Percentiles rank a stretch among this genome's conserved stretches.
Conservation (phyloP, 495 filamentous ascomycete genomes). For the Aspergillus saccharolyticus region DNA sequence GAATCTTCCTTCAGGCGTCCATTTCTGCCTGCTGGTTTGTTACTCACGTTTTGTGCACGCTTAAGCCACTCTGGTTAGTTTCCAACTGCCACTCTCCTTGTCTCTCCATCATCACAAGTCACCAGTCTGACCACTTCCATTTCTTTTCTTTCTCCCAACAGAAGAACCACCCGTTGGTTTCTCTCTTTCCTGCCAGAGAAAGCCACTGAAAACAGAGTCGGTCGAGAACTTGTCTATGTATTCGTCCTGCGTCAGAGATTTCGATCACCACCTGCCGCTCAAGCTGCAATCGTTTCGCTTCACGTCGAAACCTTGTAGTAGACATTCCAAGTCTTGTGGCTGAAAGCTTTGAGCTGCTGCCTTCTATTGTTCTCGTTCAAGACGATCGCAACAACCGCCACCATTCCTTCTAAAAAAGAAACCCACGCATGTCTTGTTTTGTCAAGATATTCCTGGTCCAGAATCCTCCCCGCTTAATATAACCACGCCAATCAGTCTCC, state of each 20-base stretch:
- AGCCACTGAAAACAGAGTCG: conserved; percentile 28
- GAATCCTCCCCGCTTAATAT: conserved; percentile 34
- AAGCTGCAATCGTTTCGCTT: conserved; percentile 92
- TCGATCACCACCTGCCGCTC: conserved; percentile 79
- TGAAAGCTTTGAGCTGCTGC: conserved; percentile 49
- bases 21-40: conserved; percentile 10
- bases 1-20: conserved; percentile 10
- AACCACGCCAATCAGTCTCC: conserved; percentile 11
- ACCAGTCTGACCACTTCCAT: conserved; percentile 23
- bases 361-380: conserved; percentile 17
- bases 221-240: conserved; percentile 66
- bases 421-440: conserved; percentile 52
- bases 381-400: conserved; percentile 34
- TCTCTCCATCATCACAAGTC: conserved; percentile 21
- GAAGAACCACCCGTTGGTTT: conserved; percentile 37
- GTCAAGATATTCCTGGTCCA: conserved; percentile 38
- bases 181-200: conserved; percentile 35
- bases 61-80: conserved; percentile 21
- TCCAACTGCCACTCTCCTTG: conserved; percentile 14
- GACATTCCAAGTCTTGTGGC: conserved; percentile 78
- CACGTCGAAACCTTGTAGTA: conserved; percentile 83
- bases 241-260: conserved; percentile 70
- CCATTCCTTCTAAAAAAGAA: conserved; percentile 51
- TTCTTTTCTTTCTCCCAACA: conserved; percentile 3
- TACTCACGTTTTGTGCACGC: conserved; percentile 8